phyloP scores from a whole-genome alignment of 257 asterid genomes.

The Scutellaria barbata region DNA sequence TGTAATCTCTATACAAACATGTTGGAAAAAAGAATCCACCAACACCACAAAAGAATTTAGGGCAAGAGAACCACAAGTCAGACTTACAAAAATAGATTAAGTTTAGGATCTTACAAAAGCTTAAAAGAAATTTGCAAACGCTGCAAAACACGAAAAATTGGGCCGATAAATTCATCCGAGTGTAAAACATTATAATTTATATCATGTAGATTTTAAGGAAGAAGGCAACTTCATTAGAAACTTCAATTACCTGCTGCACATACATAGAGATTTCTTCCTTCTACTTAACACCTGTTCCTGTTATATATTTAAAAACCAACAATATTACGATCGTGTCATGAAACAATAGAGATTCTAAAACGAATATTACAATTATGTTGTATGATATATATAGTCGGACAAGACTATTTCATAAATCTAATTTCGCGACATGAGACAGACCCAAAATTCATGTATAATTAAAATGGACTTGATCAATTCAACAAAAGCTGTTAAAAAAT shows the following conservation, averaged over 20 bases:
- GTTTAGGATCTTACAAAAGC: constrained; percentile 22
- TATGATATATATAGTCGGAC: no score
- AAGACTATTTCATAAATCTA: no score
- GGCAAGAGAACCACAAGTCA: neutral
- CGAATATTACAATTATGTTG: no score
- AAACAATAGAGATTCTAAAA: no score
- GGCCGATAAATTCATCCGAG: constrained; percentile 9
- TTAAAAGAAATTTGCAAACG: constrained; percentile 25
- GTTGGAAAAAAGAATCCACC: neutral
- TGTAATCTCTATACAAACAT: neutral
- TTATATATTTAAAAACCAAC: neutral
- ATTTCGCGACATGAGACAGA: no score
- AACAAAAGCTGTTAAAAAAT: no score
- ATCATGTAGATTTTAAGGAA: constrained; percentile 4
- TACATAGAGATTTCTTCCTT: constrained; percentile 19
- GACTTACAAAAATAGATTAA: constrained; percentile 5
- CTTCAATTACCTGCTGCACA: constrained; percentile 27
- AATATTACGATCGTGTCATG: neutral
- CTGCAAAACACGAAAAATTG: constrained; percentile 25
- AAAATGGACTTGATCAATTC: no score
- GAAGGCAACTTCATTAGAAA: constrained; percentile 24
- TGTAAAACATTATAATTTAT: neutral
- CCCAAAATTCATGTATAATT: no score
- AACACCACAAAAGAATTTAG: neutral
- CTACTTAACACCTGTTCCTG: constrained; percentile 21